Evolutionary conservation across 2,329 filamentous ascomycete genomes (phyloP).

Genomic region (Aspergillus felis): DNA sequence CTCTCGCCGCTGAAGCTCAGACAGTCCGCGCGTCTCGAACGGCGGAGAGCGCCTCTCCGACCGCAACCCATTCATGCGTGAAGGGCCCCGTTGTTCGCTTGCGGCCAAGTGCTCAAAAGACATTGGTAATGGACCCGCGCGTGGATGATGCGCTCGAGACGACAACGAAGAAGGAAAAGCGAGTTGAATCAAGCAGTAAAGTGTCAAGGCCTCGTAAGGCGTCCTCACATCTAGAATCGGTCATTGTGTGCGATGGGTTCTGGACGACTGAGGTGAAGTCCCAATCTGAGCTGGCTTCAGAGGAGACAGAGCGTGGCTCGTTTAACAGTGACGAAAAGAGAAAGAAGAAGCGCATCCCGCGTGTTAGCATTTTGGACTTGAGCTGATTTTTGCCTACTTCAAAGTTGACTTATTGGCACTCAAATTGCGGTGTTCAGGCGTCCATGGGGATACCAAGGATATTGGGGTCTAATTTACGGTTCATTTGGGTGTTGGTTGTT

Average conservation of each 20-base stretch:
- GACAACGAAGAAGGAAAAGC: neutral
- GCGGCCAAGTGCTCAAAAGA: neutral
- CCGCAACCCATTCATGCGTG: neutral
- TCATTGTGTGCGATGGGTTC: conserved; percentile 9
- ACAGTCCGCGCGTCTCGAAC: neutral
- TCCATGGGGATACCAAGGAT: neutral
- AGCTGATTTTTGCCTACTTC: conserved; percentile 3
- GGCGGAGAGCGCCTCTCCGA: neutral
- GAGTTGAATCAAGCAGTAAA: neutral
- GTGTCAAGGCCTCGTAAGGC: neutral
- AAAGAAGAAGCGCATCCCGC: conserved; percentile 28
- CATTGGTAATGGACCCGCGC: neutral
- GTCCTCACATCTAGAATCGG: conserved; percentile 10
- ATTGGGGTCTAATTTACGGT: neutral
- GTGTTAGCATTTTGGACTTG: conserved; percentile 35
- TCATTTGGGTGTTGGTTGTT: neutral
- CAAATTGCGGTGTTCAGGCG: neutral
- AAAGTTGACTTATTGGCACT: neutral
- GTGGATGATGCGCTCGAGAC: neutral
- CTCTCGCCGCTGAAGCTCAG: neutral
- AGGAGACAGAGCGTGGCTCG: neutral
- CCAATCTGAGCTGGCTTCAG: conserved; percentile 3
- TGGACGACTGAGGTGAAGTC: conserved; percentile 8
- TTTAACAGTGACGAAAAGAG: conserved; percentile 2
- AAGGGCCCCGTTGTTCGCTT: neutral